Evolutionary conservation across 352 stramenopile species (phyloP).

Genomic region (Blastocystis sp.): DNA sequence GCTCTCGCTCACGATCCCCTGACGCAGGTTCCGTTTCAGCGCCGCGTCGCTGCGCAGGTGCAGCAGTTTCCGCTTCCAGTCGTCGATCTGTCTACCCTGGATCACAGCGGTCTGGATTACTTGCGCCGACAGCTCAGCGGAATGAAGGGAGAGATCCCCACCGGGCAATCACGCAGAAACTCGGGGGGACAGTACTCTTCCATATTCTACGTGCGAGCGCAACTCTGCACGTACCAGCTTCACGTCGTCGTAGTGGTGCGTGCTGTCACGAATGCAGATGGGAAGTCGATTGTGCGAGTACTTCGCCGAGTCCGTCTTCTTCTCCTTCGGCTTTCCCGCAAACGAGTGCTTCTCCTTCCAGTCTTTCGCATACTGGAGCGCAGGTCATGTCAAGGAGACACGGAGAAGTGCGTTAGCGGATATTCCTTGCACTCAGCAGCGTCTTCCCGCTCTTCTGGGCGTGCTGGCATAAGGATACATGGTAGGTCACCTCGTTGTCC

Average conservation of each 20-base stretch:
- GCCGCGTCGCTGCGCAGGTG: not conserved
- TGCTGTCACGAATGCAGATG: not conserved
- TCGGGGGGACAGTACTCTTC: not conserved
- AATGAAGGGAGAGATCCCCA: not conserved
- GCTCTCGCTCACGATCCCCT: not conserved
- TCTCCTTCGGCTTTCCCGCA: not conserved
- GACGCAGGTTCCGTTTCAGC: not conserved
- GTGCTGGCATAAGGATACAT: too few species aligned
- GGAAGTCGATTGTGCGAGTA: too few species aligned
- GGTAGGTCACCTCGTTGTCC: too few species aligned
- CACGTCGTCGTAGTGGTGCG: not conserved
- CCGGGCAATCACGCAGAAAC: not conserved
- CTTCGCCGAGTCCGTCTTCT: not conserved
- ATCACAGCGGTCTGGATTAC: not conserved
- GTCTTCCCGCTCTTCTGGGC: not conserved
- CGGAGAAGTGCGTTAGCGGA: not conserved
- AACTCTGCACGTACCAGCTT: not conserved
- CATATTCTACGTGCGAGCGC: not conserved
- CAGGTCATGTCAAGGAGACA: not conserved
- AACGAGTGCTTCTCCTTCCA: not conserved
- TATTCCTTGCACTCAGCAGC: not conserved
- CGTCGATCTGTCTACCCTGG: not conserved
- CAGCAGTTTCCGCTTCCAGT: not conserved
- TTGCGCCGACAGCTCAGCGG: not conserved
- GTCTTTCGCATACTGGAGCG: not conserved